A percentile compares a stretch with the other conserved stretches of the same genome.
Evolutionary conservation across 2,329 filamentous ascomycete genomes (phyloP).

Genomic region (Bipolaris oryzae): DNA sequence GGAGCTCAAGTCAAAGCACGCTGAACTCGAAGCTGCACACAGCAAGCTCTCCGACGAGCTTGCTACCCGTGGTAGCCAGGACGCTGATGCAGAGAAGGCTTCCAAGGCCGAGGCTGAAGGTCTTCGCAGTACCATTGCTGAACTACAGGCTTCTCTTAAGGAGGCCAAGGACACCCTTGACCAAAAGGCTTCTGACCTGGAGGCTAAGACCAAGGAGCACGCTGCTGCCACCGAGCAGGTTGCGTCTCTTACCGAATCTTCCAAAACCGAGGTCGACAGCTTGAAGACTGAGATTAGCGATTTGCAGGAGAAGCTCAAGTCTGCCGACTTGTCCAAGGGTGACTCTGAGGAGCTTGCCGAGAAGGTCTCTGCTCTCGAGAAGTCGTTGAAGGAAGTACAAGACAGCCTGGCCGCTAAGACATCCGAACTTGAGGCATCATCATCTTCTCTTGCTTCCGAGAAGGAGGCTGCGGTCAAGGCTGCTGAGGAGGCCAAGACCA

Average conservation of each 20-base stretch:
- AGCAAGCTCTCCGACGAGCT: conserved; percentile 21
- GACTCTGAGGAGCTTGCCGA: conserved; percentile 33
- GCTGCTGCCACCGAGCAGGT: conserved; percentile 20
- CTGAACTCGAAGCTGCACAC: conserved; percentile 26
- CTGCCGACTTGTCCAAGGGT: conserved; percentile 31
- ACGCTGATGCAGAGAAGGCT: conserved; percentile 27
- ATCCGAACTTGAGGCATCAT: conserved; percentile 29
- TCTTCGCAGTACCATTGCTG: conserved; percentile 32
- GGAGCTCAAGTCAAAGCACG: conserved; percentile 24
- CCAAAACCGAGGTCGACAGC: conserved; percentile 30
- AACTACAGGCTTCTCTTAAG: conserved; percentile 34
- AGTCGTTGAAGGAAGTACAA: conserved; percentile 35
- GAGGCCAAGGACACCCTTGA: conserved; percentile 26
- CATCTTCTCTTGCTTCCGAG: conserved; percentile 26
- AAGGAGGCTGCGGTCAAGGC: conserved; percentile 32
- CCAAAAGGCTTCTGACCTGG: conserved; percentile 28
- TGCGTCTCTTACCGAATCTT: conserved; percentile 24
- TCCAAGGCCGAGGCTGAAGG: conserved; percentile 29
- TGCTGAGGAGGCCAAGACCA: conserved; percentile 33
- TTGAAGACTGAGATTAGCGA: conserved; percentile 33
- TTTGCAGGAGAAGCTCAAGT: conserved; percentile 32
- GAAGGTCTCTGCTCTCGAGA: conserved; percentile 37
- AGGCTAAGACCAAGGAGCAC: conserved; percentile 27
- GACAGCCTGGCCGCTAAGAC: conserved; percentile 31
- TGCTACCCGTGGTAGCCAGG: conserved; percentile 24